Evolutionary conservation across 169 alveolate genomes (phyloP), one percentile per base, ranked within the genome.

Genomic region (Sarcocystis neurona): DNA sequence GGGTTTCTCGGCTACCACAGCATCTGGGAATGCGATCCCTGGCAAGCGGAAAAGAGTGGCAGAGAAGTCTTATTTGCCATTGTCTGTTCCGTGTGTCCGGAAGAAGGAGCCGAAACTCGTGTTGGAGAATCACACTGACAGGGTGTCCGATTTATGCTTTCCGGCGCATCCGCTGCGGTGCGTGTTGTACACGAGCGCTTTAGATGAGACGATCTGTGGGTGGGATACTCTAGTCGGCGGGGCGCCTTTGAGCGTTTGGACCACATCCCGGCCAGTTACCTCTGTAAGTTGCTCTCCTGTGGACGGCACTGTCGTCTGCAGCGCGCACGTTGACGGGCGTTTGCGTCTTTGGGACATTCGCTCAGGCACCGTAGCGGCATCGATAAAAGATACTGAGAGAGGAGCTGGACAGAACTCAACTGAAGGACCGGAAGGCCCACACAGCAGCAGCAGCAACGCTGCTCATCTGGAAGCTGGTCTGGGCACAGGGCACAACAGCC

Each of bases 291-390:
- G 82, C 56, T 37, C 23, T 0, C 79, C 80, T 6, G 23, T 74
- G 32, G 74, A 84, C 50, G 79, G 58, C 34, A 47, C 43, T 27
- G 58, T 84, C 53, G 77, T 84, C 8, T 75, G 82, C 70, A 77
- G 56, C 18, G 89, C 89, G 2, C 89, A 84, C 78, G 89, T 43
- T 0, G 89, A 84, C 84, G 63, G 84, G 43, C 89, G 89, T 10
- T 48, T 84, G 60, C 44, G 89, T 50, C 89, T 84, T 66, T 84
- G 84, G 84, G 89, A 84, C 56, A 47, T 84, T 5, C 89, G 89
- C 46, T 46, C 89, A 0, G 82, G 82, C n/a, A 44, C 18, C 23
- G 85, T 60, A 27, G 34, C 23, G 63, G 85, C 30, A 66, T 5
- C 27, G 66, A 66, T 18, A n/a, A 5, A 20, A 30, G 34, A 20